Evolutionary conservation across 257 asterid species (phyloP), one percentile per base, ranked within the genome.

Genomic region (Knoxia roxburghii): DNA sequence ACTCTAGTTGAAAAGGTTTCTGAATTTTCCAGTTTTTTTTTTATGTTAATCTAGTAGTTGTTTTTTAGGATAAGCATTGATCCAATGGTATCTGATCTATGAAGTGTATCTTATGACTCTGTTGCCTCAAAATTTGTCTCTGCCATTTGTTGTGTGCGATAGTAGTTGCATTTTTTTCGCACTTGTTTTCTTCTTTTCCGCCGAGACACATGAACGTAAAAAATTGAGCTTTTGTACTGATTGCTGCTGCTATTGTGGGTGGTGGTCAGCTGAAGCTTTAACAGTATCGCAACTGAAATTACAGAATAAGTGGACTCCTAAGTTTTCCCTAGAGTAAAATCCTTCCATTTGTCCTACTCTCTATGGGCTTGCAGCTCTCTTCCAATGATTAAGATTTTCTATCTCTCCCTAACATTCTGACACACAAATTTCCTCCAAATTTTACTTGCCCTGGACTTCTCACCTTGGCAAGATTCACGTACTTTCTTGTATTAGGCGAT

Each of bases 1-100:
- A 92, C 97, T 69, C 80, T 76, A 61, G 93, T 87, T 73, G 97
- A 92, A 77, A 92, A 92, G 98, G 98, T 92, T 68, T 48, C 27
- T 41, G 24, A 40, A 35, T 20, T 65, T 15, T 27, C 63, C 15
- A 35, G 18, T 65, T 15, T 39, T 50, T 20, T 41, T 33, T 14
- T 32, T 24, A 53, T n/a, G 20, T 21, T 37, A 1, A 14, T 48
- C 30, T 54, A 11, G 23, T 58, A 37, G 30, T 15, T 65, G 32
- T 58, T 14, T n/a, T 41, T 17, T 29, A 0, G 23, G 46, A 62
- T 17, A 39, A 7, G 15, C 41, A 29, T 41, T 21, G 63, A 32
- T 23, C 21, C 18, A 40, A 43, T 32, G 24, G 26, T 27, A 52
- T 40, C 29, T 21, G 17, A 24, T 11, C 49, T 48, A n/a, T 40